Percentiles rank a stretch among this genome's conserved stretches.
phyloP scores from a whole-genome alignment of 1,139 yeast species.

The Hemisphaericaspora subhashii region DNA sequence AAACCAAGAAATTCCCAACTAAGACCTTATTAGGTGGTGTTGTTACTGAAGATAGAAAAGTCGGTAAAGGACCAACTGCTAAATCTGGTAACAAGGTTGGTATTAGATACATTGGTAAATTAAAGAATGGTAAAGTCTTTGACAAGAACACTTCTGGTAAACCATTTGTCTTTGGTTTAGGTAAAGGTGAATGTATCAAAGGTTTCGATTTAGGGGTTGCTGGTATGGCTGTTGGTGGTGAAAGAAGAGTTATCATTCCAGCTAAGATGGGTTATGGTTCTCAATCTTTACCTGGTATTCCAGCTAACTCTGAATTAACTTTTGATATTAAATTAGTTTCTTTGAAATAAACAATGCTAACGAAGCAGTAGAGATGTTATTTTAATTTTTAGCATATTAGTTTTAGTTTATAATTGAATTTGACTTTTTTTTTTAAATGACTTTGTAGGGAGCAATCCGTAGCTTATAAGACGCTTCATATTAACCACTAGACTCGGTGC shows the following conservation, averaged over 20 bases:
- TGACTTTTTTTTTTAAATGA: background rate
- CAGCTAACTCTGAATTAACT: slow-evolving; percentile 93
- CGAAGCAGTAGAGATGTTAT: slow-evolving; percentile 7
- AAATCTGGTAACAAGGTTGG: slow-evolving; percentile 90
- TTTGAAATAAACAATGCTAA: slow-evolving; percentile 63
- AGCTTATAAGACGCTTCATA: too few relatives aligned
- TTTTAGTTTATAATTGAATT: background rate
- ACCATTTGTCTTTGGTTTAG: slow-evolving; percentile 88
- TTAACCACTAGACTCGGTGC: too few relatives aligned
- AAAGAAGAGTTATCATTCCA: slow-evolving; percentile 96
- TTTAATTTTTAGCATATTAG: slow-evolving; percentile 1
- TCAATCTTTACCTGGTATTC: slow-evolving; percentile 92
- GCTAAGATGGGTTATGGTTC: slow-evolving; percentile 96
- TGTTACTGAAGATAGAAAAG: slow-evolving; percentile 84
- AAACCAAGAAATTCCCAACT: slow-evolving; percentile 54
- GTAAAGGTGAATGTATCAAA: slow-evolving; percentile 97
- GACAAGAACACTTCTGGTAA: slow-evolving; percentile 97
- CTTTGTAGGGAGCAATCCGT: too few relatives aligned
- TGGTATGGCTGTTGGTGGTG: slow-evolving; percentile 99
- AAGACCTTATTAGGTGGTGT: slow-evolving; percentile 92
- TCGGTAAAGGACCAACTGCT: slow-evolving; percentile 86
- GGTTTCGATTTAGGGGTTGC: slow-evolving; percentile 99
- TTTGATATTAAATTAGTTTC: slow-evolving; percentile 94
- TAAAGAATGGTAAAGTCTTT: slow-evolving; percentile 92
- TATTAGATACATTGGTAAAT: slow-evolving; percentile 96